Percentiles rank a stretch among this genome's conserved stretches.
These are phyloP conservation scores for Leccinum pellstonianum DNA, from an alignment of 768 basidiomycete genomes.

Conservation along the genomic window DNA sequence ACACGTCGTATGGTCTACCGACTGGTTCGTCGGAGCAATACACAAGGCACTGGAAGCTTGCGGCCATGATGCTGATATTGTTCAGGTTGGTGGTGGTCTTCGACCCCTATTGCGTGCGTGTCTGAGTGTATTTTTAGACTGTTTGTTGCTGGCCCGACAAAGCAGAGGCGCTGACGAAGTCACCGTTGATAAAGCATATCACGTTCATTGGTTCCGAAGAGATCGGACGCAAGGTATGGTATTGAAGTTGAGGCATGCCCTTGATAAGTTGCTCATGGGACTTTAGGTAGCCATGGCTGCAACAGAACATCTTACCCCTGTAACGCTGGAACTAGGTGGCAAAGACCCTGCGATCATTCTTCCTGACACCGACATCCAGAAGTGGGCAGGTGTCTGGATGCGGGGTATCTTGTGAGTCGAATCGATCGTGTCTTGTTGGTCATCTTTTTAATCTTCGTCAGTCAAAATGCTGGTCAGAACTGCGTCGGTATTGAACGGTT, in stretches of 20 bases:
- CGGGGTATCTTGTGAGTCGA: slow-evolving; percentile 85
- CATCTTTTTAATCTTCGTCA: slow-evolving; percentile 29
- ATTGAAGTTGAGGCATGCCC: slow-evolving; percentile 11
- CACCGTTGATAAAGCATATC: slow-evolving; percentile 84
- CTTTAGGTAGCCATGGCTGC: slow-evolving; percentile 78
- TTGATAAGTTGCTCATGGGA: not conserved
- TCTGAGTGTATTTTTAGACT: slow-evolving; percentile 42
- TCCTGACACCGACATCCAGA: slow-evolving; percentile 77
- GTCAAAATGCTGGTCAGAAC: slow-evolving; percentile 93
- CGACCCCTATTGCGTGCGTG: not conserved
- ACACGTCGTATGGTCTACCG: slow-evolving; percentile 88
- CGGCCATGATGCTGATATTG: slow-evolving; percentile 82
- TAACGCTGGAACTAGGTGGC: slow-evolving; percentile 91
- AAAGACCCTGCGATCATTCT: slow-evolving; percentile 94
- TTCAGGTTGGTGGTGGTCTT: slow-evolving; percentile 56
- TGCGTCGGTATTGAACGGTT: slow-evolving; percentile 96
- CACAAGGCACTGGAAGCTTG: slow-evolving; percentile 73
- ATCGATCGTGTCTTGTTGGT: not conserved
- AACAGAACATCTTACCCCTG: slow-evolving; percentile 83
- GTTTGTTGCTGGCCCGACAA: slow-evolving; percentile 88
- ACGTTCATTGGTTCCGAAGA: slow-evolving; percentile 88
- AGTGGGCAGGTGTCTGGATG: slow-evolving; percentile 82
- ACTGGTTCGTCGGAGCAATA: slow-evolving; percentile 80
- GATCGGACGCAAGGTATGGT: slow-evolving; percentile 66
- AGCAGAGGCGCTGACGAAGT: slow-evolving; percentile 77